Evolutionary conservation across 805 yeast genomes (phyloP), one percentile per base, ranked within the genome.

Genomic region (Saccharomycopsis sp.): DNA sequence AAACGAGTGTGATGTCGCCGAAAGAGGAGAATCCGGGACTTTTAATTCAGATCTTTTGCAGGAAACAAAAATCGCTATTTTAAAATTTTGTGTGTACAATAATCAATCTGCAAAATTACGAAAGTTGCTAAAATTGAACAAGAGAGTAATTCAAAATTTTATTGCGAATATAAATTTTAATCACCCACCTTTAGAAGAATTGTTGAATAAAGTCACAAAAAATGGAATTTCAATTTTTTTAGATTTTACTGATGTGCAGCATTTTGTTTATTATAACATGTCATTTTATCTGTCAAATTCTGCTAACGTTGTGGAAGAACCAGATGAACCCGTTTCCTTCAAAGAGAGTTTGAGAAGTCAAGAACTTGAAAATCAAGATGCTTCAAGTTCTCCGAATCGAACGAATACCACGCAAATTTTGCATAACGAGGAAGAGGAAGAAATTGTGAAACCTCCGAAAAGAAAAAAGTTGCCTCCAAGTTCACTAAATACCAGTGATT

Each of bases 171-270:
- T 19, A 4, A 24, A 34, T 19, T 34, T 34, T 16, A 34, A 34
- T n/a, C 17, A 24, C 38, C 19, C 22, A 13, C 24, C 17, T 5
- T 19, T 34, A n/a, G 38, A 34, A 21, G 9, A 7, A 13, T 8
- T 34, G 11, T 5, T 34, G 4, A 24, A 31, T 4, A 13, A 13
- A 9, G 24, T 32, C 17, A 23, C 20, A 21, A 40, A 32, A 31
- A 40, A 40, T 24, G 37, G 38, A 6, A 13, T 40, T 3, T 40
- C 43, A 7, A 40, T 40, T n/a, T 40, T 40, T 24, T 21, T 40
- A 4, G 24, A 31, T 5, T 28, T 40, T 20, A 32, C 16, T 26
- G 40, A 26, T 24, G 19, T 28, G 6, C 17, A 37, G 9, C 14
- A 26, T 13, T 37, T 16, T 37, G 40, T 26, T n/a, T 24, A 26